A percentile compares a stretch with the other conserved stretches of the same genome.
Evolutionary conservation across 768 basidiomycete genomes (phyloP).

Genomic region (Calocera cornea): DNA sequence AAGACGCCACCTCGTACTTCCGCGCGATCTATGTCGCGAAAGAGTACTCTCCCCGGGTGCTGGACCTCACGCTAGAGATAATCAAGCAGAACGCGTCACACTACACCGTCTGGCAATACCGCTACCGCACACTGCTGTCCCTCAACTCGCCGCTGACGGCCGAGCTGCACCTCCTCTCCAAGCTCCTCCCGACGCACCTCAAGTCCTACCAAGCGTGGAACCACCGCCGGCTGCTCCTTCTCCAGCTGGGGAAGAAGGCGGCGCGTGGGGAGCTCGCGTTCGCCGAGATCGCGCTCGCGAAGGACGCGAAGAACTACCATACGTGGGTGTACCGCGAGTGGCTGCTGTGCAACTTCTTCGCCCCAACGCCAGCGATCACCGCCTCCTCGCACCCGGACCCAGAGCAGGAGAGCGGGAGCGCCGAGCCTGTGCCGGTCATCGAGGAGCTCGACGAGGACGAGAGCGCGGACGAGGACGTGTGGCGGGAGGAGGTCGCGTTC

Average conservation of each 20-base stretch:
- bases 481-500: slow-evolving; percentile 63
- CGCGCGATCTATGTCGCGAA: slow-evolving; percentile 63
- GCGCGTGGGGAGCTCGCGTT: slow-evolving; percentile 55
- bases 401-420: background rate
- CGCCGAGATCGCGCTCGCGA: slow-evolving; percentile 53
- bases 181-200: slow-evolving; percentile 64
- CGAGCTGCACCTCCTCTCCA: slow-evolving; percentile 78
- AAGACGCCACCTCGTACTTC: slow-evolving; percentile 86
- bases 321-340: slow-evolving; percentile 98
- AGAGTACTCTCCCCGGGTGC: slow-evolving; percentile 68
- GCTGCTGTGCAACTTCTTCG: slow-evolving; percentile 65
- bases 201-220: slow-evolving; percentile 99
- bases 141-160: slow-evolving; percentile 51
- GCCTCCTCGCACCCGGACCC: no score
- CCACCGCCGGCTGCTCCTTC: slow-evolving; percentile 66
- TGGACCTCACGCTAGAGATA: slow-evolving; percentile 76
- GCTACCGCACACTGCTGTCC: slow-evolving; percentile 71
- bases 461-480: slow-evolving; percentile 46
- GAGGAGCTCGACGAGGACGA: slow-evolving; percentile 7
- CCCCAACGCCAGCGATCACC: slow-evolving; percentile 8
- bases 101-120: slow-evolving; percentile 97
- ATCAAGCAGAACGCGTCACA: slow-evolving; percentile 91
- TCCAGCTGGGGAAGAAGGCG: slow-evolving; percentile 32
- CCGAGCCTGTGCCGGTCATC: slow-evolving; percentile 2
- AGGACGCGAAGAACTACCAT: slow-evolving; percentile 93